Evolutionary conservation across 495 filamentous ascomycete genomes (phyloP).

Genomic region (Clavariopsis aquatica): DNA sequence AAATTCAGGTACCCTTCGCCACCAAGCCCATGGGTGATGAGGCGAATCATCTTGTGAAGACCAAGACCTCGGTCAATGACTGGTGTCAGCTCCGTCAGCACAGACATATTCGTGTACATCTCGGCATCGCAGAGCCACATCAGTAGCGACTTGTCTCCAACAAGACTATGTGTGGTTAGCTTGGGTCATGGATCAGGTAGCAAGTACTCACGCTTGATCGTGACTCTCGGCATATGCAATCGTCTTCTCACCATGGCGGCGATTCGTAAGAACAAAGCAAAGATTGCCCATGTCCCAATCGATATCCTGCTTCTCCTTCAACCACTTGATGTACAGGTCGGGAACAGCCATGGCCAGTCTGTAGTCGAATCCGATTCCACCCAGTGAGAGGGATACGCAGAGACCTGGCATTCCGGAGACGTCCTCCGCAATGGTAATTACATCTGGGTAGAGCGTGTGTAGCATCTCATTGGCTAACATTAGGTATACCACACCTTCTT

Average conservation of each 20-base stretch:
- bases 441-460: constrained; percentile 79
- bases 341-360: constrained; percentile 96
- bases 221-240: constrained; percentile 97
- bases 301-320: constrained; percentile 89
- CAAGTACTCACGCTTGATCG: constrained; percentile 84
- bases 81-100: constrained; percentile 76
- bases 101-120: constrained; percentile 97
- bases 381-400: constrained; percentile 79
- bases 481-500: constrained; percentile 92
- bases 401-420: constrained; percentile 97
- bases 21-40: constrained; percentile 90
- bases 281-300: constrained; percentile 92
- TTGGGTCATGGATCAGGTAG: constrained; percentile 32
- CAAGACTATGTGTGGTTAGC: constrained; percentile 63
- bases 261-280: constrained; percentile 83
- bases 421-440: constrained; percentile 92
- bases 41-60: constrained; percentile 94
- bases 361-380: constrained; percentile 96
- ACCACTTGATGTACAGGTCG: constrained; percentile 97
- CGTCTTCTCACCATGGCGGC: constrained; percentile 95
- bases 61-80: constrained; percentile 89
- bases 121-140: constrained; percentile 98
- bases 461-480: constrained; percentile 98
- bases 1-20: constrained; percentile 99
- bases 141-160: constrained; percentile 93